These are phyloP conservation scores for Nitzschia sp. DNA, from an alignment of 108 stramenopile species.

Conservation along the genomic window DNA sequence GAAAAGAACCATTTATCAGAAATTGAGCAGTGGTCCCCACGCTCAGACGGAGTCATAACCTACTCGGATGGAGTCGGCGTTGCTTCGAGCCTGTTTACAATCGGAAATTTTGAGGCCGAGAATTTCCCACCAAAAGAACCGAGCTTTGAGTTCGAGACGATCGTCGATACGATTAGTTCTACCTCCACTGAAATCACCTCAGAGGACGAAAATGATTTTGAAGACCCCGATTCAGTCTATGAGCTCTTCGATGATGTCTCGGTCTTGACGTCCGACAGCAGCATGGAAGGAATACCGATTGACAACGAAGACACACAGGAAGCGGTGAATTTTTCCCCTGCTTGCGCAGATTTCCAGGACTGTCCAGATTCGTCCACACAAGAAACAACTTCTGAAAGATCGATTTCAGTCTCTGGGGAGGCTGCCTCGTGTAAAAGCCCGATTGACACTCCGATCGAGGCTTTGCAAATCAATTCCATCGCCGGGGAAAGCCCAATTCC, in stretches of 20 bases:
- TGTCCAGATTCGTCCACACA: background rate
- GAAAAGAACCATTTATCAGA: too few relatives aligned
- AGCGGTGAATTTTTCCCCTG: background rate
- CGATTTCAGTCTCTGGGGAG: background rate
- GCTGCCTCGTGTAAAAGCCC: background rate
- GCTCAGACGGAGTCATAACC: too few relatives aligned
- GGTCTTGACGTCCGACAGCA: constrained; percentile 19
- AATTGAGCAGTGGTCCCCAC: too few relatives aligned
- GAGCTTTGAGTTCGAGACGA: too few relatives aligned
- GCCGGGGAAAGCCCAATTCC: background rate
- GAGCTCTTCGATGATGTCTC: constrained; percentile 29
- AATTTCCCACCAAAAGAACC: too few relatives aligned
- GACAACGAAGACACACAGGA: background rate
- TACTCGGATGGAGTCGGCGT: too few relatives aligned
- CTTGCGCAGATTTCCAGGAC: background rate
- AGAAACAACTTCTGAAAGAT: background rate
- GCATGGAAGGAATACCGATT: background rate
- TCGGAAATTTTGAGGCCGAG: too few relatives aligned
- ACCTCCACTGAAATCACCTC: background rate
- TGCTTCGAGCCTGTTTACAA: too few relatives aligned
- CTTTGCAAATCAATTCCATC: background rate
- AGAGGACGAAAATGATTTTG: background rate
- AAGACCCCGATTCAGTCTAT: constrained; percentile 3
- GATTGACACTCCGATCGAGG: background rate
- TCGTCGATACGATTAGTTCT: too few relatives aligned